These are phyloP conservation scores for Aspergillus flavus DNA, from an alignment of 2,329 filamentous ascomycete species.

Conservation along the genomic window DNA sequence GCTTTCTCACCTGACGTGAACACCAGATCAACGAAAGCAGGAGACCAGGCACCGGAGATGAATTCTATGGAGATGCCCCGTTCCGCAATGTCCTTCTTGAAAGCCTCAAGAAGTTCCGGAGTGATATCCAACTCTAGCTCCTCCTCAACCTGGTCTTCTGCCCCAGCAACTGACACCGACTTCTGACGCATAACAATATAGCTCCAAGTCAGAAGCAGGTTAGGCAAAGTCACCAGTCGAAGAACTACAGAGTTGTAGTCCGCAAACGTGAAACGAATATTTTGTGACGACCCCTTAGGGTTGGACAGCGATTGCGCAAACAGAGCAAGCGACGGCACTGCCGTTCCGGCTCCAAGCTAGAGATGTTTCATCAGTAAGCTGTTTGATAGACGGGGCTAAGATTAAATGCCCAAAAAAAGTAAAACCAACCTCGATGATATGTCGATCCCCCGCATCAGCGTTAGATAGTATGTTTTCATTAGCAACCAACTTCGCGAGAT, in stretches of 20 bases:
- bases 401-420: neutral
- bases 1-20: slow-evolving; percentile 34
- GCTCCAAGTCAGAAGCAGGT: slow-evolving; percentile 61
- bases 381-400: neutral
- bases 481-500: slow-evolving; percentile 52
- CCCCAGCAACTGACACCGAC: neutral
- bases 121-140: slow-evolving; percentile 52
- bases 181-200: slow-evolving; percentile 19
- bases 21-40: slow-evolving; percentile 48
- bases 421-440: slow-evolving; percentile 43
- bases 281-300: slow-evolving; percentile 19
- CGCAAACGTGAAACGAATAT: slow-evolving; percentile 57
- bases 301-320: slow-evolving; percentile 54
- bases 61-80: slow-evolving; percentile 55
- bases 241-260: slow-evolving; percentile 66
- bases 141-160: slow-evolving; percentile 13
- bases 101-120: slow-evolving; percentile 48
- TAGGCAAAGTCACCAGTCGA: slow-evolving; percentile 63
- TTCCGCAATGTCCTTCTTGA: slow-evolving; percentile 45
- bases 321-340: slow-evolving; percentile 59
- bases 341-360: slow-evolving; percentile 65
- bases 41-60: slow-evolving; percentile 63
- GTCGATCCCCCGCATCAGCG: slow-evolving; percentile 30
- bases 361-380: neutral
- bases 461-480: slow-evolving; percentile 18